Conservation (phyloP, 2,329 filamentous ascomycete species). For the Talaromyces verruculosus region DNA sequence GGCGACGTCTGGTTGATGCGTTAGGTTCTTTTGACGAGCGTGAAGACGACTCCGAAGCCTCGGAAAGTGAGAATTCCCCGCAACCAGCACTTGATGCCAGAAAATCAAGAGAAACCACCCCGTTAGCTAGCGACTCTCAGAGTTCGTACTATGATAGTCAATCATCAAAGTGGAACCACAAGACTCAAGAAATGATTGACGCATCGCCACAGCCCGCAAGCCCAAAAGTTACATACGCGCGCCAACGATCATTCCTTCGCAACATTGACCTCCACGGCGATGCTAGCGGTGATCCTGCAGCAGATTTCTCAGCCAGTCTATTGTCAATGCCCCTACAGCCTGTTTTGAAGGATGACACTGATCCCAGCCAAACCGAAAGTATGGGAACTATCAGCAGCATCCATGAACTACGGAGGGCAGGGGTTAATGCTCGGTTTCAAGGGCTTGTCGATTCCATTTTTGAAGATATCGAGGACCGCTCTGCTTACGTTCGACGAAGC, state of each 20-base stretch:
- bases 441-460: constrained; percentile 57
- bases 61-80: constrained; percentile 15
- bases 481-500: constrained; percentile 51
- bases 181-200: not conserved
- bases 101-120: constrained; percentile 17
- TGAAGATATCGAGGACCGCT: constrained; percentile 57
- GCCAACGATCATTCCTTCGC: constrained; percentile 59
- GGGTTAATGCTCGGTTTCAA: constrained; percentile 57
- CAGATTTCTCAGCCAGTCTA: constrained; percentile 18
- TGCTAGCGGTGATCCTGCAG: not conserved
- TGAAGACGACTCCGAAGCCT: constrained; percentile 8
- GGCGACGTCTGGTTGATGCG: constrained; percentile 39
- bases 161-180: not conserved
- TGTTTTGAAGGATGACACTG: constrained; percentile 24
- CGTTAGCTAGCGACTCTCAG: not conserved
- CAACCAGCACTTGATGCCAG: not conserved
- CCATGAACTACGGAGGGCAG: constrained; percentile 61
- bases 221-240: constrained; percentile 59
- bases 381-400: constrained; percentile 55
- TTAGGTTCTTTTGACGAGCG: constrained; percentile 26
- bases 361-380: constrained; percentile 50
- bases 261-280: constrained; percentile 35
- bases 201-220: constrained; percentile 32
- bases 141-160: constrained; percentile 11
- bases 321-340: constrained; percentile 28